Percentiles rank a stretch among this genome's conserved stretches.
Evolutionary conservation across 768 basidiomycete genomes (phyloP).

Genomic region (Polyporus arcularius): DNA sequence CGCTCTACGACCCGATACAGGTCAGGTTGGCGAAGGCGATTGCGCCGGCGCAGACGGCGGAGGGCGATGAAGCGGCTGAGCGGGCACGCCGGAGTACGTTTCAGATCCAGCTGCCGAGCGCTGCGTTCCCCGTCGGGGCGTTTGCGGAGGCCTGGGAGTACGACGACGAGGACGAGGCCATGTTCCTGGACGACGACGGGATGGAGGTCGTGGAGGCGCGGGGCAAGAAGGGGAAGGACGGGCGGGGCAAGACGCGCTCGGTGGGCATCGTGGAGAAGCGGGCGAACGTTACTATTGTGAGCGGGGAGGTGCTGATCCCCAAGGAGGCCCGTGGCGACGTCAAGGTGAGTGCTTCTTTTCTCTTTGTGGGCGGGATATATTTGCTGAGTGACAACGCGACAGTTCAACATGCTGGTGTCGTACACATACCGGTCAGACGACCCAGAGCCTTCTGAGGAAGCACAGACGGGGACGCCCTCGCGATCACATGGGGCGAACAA

Average conservation of each 20-base stretch:
- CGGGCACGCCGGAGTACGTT: conserved; percentile 73
- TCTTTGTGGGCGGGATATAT: neutral
- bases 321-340: conserved; percentile 77
- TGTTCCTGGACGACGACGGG: conserved; percentile 59
- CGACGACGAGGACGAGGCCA: conserved; percentile 83
- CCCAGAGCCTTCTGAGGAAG: conserved; percentile 64
- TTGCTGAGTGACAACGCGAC: conserved; percentile 3
- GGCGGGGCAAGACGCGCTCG: conserved; percentile 50
- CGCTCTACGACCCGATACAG: conserved; percentile 93
- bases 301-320: conserved; percentile 85
- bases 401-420: conserved; percentile 95
- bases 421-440: conserved; percentile 96
- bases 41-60: conserved; percentile 45
- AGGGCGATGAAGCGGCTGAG: conserved; percentile 40
- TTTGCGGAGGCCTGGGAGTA: conserved; percentile 99
- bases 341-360: conserved; percentile 55
- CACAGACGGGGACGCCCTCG: conserved; percentile 35
- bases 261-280: conserved; percentile 86
- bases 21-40: conserved; percentile 84
- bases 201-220: conserved; percentile 32
- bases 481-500: conserved; percentile 39
- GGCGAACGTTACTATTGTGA: conserved; percentile 87
- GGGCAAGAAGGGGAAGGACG: conserved; percentile 47
- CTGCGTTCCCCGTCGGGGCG: conserved; percentile 80
- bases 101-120: conserved; percentile 76